Base-by-base conservation (phyloP, 2,329 filamentous ascomycete species). In the Sarocladium brachiariae region DNA sequence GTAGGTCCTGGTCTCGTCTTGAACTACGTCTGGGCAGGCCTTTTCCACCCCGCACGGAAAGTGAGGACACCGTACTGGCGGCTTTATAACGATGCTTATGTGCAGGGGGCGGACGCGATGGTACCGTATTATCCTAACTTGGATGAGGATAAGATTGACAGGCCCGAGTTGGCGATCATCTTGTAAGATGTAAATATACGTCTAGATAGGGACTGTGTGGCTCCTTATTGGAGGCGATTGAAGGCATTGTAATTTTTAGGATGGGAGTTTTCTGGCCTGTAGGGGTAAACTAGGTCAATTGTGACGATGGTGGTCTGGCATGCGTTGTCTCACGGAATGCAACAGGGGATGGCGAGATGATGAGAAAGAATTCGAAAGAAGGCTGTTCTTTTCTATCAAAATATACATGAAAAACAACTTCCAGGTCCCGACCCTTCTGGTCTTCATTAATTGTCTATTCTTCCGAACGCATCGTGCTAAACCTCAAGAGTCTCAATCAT, bases 1-100 rank as follows among this genome's bases (percentile, higher is more conserved):
- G 86, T 97, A 39, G 93, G 93, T 1, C 89, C 90, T 0, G 93
- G 93, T 2, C 74, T 95, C 19, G 89, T 96, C 31, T 86, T 99
- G 78, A 99, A 99, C 72, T 99, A 99, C 67, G 86, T 97, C 53
- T 97, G 91, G 91, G 92, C 93, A 0, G 93, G 93, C 16, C 75
- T 99, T 16, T 99, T 99, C 77, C 95, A 99, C 65, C 92, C 93
- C 0, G 93, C 93, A 2, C 81, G 93, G 55, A 97, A 97, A 72
- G 93, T 99, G 50, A 81, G 93, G 54, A 85, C 83, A 56, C 93
- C 95, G 18, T 99, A 97, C 72, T 99, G 93, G 92, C 78, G 93
- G 52, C 73, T 99, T 38, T 96, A 96, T 72, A 99, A 99, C 61
- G 90, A 96, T 66, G 89, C 91, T 3, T 99, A 99, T 64, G 92